Evolutionary conservation across 192 early-diverging fungal species (phyloP), one percentile per base, ranked within the genome.

Genomic region (Lobosporangium transversale): DNA sequence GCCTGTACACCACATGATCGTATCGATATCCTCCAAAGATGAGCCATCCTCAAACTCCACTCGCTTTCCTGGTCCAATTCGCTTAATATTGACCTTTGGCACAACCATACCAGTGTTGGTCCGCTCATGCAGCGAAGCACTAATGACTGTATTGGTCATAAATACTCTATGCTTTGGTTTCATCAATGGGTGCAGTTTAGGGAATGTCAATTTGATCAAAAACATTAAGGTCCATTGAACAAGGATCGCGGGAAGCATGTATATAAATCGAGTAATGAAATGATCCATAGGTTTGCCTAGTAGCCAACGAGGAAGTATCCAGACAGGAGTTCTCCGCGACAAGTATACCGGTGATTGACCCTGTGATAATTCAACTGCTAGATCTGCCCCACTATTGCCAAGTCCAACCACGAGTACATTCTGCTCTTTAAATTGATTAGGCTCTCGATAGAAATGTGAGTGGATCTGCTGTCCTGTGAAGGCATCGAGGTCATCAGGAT

Each of bases 1-100:
- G 3, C 90, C 90, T 0, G 90, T 92, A 56, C 87, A 88, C 47
- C 82, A 89, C 24, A 90, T 73, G 4, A 92, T 70, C 20, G 54
- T 49, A 70, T 92, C 90, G 15, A 90, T 76, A 26, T 81, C 42
- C 8, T 85, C 81, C 24, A 80, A 23, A 26, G 64, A 64, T 3
- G 82, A 85, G 24, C 83, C 86, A 66, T 92, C 90, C 1, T 71
- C 79, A 78, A 92, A 90, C 60, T 80, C 56, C 30, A 89, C 79
- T 7, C 55, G 61, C 15, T 65, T 68, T n/a, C 70, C 85, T 2
- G 55, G 51, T 4, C 61, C 69, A 26, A 89, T 63, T 36, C 62
- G 35, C 14, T 51, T 43, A 21, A 89, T 84, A 64, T 88, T 85
- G 35, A 80, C 80, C 35, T 70, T 68, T 8, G 85, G 80, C 8